These are phyloP conservation scores for Prunus dulcis DNA, from an alignment of 306 rosid genomes.

Conservation along the genomic window DNA sequence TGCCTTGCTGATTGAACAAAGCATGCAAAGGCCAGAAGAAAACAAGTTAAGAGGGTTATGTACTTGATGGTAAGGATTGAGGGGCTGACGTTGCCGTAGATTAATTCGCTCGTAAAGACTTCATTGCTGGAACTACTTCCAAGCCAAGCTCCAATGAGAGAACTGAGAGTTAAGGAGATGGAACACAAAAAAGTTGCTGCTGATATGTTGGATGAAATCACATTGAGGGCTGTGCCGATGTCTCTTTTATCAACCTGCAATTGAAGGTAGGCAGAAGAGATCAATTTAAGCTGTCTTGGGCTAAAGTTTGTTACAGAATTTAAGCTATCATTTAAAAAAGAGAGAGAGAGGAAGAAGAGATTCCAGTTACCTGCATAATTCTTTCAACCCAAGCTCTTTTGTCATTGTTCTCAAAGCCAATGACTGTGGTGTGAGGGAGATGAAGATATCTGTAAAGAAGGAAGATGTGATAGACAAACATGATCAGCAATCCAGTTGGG, in stretches of 20 bases:
- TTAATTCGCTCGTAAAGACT: constrained; percentile 39
- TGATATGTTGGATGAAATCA: constrained; percentile 55
- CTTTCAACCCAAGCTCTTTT: constrained; percentile 68
- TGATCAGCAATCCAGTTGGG: constrained; percentile 62
- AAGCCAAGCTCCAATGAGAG: constrained; percentile 79
- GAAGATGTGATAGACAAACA: constrained; percentile 62
- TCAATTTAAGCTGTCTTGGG: too few species aligned
- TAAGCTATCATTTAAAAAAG: not conserved
- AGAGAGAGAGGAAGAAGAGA: not conserved
- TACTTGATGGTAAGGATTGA: constrained; percentile 54
- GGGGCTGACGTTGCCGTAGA: constrained; percentile 59
- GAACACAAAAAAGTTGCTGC: constrained; percentile 65
- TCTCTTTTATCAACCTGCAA: constrained; percentile 48
- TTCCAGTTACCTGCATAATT: constrained; percentile 54
- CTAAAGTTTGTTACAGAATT: not conserved
- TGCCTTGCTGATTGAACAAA: constrained; percentile 72
- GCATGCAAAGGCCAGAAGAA: constrained; percentile 67
- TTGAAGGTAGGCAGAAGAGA: not conserved
- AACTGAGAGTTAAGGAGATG: constrained; percentile 55
- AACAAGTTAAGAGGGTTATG: constrained; percentile 52
- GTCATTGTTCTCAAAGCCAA: constrained; percentile 76
- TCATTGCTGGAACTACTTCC: constrained; percentile 34
- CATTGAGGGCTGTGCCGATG: constrained; percentile 38
- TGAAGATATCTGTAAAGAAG: constrained; percentile 58
- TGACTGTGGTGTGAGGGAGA: constrained; percentile 61